Evolutionary conservation across 768 basidiomycete species (phyloP).

Genomic region (Lenzites betulinus): DNA sequence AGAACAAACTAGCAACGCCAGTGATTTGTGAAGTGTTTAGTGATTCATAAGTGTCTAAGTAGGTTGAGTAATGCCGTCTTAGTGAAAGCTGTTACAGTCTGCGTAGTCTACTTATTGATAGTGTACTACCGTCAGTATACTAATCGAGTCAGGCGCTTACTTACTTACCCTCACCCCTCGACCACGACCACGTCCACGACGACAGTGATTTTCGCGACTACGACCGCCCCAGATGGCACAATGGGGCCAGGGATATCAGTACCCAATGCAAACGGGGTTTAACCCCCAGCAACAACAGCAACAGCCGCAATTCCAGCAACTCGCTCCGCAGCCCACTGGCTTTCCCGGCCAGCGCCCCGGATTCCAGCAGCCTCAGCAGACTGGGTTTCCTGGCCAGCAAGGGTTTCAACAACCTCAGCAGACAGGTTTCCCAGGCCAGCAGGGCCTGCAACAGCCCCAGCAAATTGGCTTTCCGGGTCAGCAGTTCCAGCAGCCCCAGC

Average conservation of each 20-base stretch:
- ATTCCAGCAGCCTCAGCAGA: slow-evolving; percentile 57
- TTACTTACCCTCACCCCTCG: background rate
- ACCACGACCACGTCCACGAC: slow-evolving; percentile 5
- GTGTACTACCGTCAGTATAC: too few species aligned
- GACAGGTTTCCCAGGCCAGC: slow-evolving; percentile 52
- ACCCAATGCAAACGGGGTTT: slow-evolving; percentile 75
- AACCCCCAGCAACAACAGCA: slow-evolving; percentile 42
- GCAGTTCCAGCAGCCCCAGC: slow-evolving; percentile 52
- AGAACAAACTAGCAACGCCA: too few species aligned
- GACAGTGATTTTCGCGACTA: slow-evolving; percentile 9
- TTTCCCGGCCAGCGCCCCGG: slow-evolving; percentile 41
- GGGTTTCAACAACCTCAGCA: slow-evolving; percentile 58
- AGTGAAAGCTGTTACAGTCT: too few species aligned
- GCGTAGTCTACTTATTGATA: too few species aligned
- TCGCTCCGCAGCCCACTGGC: slow-evolving; percentile 60
- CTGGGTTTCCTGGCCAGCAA: slow-evolving; percentile 46
- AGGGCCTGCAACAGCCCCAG: slow-evolving; percentile 60
- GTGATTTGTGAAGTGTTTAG: too few species aligned
- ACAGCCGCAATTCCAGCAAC: slow-evolving; percentile 36
- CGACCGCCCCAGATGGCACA: slow-evolving; percentile 58
- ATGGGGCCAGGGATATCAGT: slow-evolving; percentile 75
- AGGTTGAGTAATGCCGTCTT: too few species aligned
- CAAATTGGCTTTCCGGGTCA: slow-evolving; percentile 54
- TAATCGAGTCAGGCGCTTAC: background rate
- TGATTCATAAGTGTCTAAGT: too few species aligned